phyloP scores from a whole-genome alignment of 176 grass and related monocot genomes.

The Aechmea fasciata region DNA sequence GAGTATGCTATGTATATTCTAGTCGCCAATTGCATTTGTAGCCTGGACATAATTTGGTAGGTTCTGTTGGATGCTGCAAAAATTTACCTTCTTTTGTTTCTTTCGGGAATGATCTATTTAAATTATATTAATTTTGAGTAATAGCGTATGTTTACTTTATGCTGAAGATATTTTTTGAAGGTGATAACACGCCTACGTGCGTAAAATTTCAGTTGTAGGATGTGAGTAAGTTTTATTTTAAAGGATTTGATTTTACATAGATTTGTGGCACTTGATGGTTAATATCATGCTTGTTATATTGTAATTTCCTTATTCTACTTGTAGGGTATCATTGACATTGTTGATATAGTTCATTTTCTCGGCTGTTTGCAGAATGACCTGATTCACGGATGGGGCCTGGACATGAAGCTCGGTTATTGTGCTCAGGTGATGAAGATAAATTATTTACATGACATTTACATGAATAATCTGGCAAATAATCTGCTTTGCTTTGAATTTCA shows the following conservation, averaged over 20 bases:
- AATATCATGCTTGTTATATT: not conserved
- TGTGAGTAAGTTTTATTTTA: not conserved
- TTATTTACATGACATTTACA: not conserved
- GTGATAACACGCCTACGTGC: too few species aligned
- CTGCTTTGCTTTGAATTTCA: too few species aligned
- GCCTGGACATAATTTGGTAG: too few species aligned
- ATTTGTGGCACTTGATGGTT: not conserved
- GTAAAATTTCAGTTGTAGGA: too few species aligned
- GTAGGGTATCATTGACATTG: not conserved
- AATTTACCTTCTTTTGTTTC: not conserved
- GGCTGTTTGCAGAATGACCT: conserved; percentile 66
- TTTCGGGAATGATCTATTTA: not conserved
- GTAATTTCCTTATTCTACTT: not conserved
- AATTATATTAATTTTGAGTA: not conserved
- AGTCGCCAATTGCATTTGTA: not conserved
- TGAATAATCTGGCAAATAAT: not conserved
- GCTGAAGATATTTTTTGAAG: too few species aligned
- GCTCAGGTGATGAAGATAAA: conserved; percentile 53
- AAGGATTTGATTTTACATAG: not conserved
- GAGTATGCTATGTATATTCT: too few species aligned
- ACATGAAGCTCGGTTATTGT: conserved; percentile 98
- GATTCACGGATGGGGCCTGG: conserved; percentile 98
- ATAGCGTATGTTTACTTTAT: too few species aligned
- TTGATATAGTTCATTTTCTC: not conserved
- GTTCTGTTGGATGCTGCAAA: not conserved